A percentile compares a stretch with the other conserved stretches of the same genome.
phyloP scores from a whole-genome alignment of 2,329 filamentous ascomycete genomes.

The Penicillium sp. region DNA sequence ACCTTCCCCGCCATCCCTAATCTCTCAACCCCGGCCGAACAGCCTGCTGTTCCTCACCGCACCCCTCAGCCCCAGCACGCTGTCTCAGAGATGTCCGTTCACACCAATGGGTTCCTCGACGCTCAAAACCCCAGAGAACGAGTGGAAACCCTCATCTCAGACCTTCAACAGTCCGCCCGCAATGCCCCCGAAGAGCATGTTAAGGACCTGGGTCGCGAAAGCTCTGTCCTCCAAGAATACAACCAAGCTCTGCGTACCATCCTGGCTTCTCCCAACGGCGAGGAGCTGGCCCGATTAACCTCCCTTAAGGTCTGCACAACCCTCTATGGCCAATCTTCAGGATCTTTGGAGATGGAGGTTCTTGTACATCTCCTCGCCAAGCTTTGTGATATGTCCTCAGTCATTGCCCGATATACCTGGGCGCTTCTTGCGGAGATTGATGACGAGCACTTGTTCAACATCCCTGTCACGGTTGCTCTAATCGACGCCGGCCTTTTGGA shows the following conservation, averaged over 20 bases:
- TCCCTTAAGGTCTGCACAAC: slow-evolving; percentile 61
- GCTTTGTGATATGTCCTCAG: slow-evolving; percentile 64
- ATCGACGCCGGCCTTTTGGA: slow-evolving; percentile 65
- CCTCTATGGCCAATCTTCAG: slow-evolving; percentile 60
- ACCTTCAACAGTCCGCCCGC: slow-evolving; percentile 61
- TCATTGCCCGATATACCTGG: slow-evolving; percentile 58
- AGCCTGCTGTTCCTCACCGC: slow-evolving; percentile 64
- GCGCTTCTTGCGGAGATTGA: slow-evolving; percentile 56
- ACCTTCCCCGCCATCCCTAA: slow-evolving; percentile 63
- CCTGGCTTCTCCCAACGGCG: slow-evolving; percentile 59
- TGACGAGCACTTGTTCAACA: slow-evolving; percentile 66
- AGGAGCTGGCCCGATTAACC: slow-evolving; percentile 59
- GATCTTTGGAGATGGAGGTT: slow-evolving; percentile 65
- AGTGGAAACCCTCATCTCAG: slow-evolving; percentile 58
- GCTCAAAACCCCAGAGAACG: slow-evolving; percentile 57
- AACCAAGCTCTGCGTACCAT: slow-evolving; percentile 61
- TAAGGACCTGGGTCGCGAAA: slow-evolving; percentile 59
- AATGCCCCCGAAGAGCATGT: slow-evolving; percentile 63
- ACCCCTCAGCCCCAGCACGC: slow-evolving; percentile 56
- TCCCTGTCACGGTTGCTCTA: slow-evolving; percentile 63
- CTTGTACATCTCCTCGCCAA: slow-evolving; percentile 64
- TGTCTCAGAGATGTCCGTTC: slow-evolving; percentile 37
- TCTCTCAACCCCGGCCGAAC: slow-evolving; percentile 65
- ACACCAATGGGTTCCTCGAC: slow-evolving; percentile 63
- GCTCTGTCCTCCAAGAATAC: slow-evolving; percentile 61